A percentile compares a stretch with the other conserved stretches of the same genome.
Evolutionary conservation across 148 eudicot genomes (phyloP).

Genomic region (Linanthus parryae): DNA sequence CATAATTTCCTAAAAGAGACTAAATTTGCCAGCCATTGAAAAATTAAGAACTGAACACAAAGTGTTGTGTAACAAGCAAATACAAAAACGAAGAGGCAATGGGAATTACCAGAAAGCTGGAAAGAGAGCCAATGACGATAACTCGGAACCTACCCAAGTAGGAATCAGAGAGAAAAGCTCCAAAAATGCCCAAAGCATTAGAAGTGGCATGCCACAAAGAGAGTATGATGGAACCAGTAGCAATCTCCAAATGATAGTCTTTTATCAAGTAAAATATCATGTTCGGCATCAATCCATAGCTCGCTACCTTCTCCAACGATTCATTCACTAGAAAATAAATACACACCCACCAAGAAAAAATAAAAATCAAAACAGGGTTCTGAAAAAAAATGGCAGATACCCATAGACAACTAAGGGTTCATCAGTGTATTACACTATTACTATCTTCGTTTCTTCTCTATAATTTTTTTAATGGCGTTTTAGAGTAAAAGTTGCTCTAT

Average conservation of each 20-base stretch:
- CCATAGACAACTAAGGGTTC: background rate
- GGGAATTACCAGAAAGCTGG: slow-evolving; percentile 11
- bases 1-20: background rate
- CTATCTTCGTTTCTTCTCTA: background rate
- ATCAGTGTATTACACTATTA: background rate
- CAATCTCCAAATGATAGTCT: slow-evolving; percentile 8
- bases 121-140: slow-evolving; percentile 12
- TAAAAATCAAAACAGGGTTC: background rate
- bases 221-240: slow-evolving; percentile 9
- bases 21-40: background rate
- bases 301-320: slow-evolving; percentile 15
- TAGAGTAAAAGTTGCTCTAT: background rate
- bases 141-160: slow-evolving; percentile 18
- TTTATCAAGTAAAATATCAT: slow-evolving; percentile 16
- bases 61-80: background rate
- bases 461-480: background rate
- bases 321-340: slow-evolving; percentile 7
- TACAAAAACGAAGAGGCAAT: background rate
- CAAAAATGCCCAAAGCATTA: slow-evolving; percentile 13
- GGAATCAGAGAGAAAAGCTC: slow-evolving; percentile 20
- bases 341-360: background rate
- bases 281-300: slow-evolving; percentile 12
- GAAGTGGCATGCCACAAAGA: slow-evolving; percentile 11
- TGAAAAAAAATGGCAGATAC: background rate
- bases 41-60: background rate